phyloP scores from a whole-genome alignment of 371 early-diverging fungal genomes.

The Fennellomyces sp. region DNA sequence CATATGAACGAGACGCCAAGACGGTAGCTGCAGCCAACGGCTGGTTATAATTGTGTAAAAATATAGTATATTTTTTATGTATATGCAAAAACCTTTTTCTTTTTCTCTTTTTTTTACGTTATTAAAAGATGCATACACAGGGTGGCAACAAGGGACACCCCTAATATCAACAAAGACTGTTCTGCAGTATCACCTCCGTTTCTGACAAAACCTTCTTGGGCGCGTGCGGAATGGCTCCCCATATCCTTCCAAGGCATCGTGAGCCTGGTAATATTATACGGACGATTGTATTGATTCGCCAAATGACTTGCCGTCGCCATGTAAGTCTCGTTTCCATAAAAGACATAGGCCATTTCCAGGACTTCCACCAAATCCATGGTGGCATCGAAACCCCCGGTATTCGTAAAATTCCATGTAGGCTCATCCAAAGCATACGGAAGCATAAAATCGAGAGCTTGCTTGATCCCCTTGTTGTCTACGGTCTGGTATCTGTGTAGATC shows the following conservation, averaged over 20 bases:
- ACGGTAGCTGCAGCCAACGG: constrained; percentile 20
- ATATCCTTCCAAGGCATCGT: constrained; percentile 18
- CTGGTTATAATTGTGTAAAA: constrained; percentile 14
- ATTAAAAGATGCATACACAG: background rate
- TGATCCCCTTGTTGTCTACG: constrained; percentile 38
- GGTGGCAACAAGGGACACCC: background rate
- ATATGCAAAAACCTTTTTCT: background rate
- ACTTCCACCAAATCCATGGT: constrained; percentile 34
- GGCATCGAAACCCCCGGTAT: constrained; percentile 26
- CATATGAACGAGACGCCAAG: constrained; percentile 22
- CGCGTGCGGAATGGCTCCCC: constrained; percentile 6
- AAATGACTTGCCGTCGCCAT: constrained; percentile 2
- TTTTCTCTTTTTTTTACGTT: background rate
- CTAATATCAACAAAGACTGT: background rate
- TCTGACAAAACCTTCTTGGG: constrained; percentile 4
- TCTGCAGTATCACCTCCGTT: background rate
- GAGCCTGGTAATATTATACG: constrained; percentile 27
- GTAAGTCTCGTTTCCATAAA: constrained; percentile 38
- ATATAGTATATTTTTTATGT: background rate
- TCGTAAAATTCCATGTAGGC: constrained; percentile 40
- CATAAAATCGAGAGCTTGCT: constrained; percentile 51
- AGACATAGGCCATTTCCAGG: constrained; percentile 44
- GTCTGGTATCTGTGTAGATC: constrained; percentile 40
- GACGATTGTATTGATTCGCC: constrained; percentile 9
- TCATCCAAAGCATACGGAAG: constrained; percentile 46